Conservation (phyloP, 371 early-diverging fungal genomes). For the Apophysomyces ossiformis region DNA sequence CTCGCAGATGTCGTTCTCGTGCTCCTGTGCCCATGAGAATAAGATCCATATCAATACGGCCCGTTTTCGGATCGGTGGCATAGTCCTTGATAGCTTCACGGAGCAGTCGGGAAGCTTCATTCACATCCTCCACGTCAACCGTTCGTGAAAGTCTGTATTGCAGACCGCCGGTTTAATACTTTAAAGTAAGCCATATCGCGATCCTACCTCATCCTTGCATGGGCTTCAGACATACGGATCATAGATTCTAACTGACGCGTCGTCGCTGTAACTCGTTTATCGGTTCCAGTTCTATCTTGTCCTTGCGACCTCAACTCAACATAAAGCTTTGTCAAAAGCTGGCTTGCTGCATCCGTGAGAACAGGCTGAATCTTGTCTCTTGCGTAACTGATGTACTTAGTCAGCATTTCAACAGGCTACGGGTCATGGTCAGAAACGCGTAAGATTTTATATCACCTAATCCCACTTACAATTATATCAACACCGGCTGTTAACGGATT, state of each 20-base stretch:
- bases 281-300: constrained; percentile 55
- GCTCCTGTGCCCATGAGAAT: constrained; percentile 87
- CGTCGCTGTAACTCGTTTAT: constrained; percentile 93
- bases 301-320: constrained; percentile 91
- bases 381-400: constrained; percentile 94
- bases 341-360: constrained; percentile 83
- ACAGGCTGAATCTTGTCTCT: constrained; percentile 80
- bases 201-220: constrained; percentile 89
- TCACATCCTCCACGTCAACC: constrained; percentile 83
- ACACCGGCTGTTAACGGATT: constrained; percentile 53
- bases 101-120: constrained; percentile 87
- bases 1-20: constrained; percentile 57
- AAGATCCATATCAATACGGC: constrained; percentile 97
- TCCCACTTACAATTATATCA: constrained; percentile 60
- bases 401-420: constrained; percentile 79
- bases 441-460: background rate
- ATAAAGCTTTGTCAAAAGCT: constrained; percentile 81
- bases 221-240: constrained; percentile 99
- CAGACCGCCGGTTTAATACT: background rate
- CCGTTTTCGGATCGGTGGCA: constrained; percentile 98
- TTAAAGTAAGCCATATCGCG: background rate
- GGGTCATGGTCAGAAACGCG: constrained; percentile 20
- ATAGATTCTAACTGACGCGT: constrained; percentile 99
- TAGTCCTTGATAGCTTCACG: constrained; percentile 93
- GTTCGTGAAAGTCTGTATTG: constrained; percentile 57